Percentiles rank a stretch among this genome's conserved stretches.
Evolutionary conservation across 176 grass and related monocot genomes (phyloP).

Genomic region (Hyparrhenia diplandra): DNA sequence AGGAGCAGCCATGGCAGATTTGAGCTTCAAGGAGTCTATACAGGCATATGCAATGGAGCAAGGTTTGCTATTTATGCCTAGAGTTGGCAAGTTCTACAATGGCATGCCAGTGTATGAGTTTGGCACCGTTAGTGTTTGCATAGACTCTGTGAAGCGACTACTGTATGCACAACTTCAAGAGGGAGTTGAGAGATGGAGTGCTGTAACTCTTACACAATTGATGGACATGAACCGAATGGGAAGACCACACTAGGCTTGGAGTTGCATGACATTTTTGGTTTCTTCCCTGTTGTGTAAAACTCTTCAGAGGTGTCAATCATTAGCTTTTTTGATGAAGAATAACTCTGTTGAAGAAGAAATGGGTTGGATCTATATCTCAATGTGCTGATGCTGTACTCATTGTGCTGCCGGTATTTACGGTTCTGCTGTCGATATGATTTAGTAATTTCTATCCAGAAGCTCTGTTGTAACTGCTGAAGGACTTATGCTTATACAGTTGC

Average conservation of each 20-base stretch:
- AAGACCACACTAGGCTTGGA: not conserved
- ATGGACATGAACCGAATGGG: not conserved
- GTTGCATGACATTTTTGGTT: not conserved
- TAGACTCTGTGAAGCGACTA: slow-evolving; percentile 72
- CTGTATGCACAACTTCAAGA: slow-evolving; percentile 58
- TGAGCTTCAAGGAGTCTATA: slow-evolving; percentile 87
- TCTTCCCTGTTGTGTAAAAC: not conserved
- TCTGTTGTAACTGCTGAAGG: not conserved
- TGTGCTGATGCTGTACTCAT: not conserved
- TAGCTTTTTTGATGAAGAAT: slow-evolving; percentile 31
- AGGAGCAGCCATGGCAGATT: slow-evolving; percentile 40
- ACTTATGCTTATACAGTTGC: not conserved
- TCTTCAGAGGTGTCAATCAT: slow-evolving; percentile 17
- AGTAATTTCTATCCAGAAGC: not conserved
- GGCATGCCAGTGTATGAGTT: slow-evolving; percentile 84
- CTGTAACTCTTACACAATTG: not conserved
- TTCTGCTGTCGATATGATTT: not conserved
- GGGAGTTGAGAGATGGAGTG: slow-evolving; percentile 62
- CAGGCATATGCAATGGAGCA: slow-evolving; percentile 83
- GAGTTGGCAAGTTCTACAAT: slow-evolving; percentile 78
- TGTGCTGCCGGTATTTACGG: not conserved
- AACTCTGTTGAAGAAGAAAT: not conserved
- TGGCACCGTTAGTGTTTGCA: slow-evolving; percentile 65
- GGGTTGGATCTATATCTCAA: slow-evolving; percentile 23
- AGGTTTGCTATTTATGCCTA: slow-evolving; percentile 78